A percentile compares a stretch with the other conserved stretches of the same genome.
Conservation (phyloP, 495 filamentous ascomycete species). For the Polyplosphaeria fusca region DNA sequence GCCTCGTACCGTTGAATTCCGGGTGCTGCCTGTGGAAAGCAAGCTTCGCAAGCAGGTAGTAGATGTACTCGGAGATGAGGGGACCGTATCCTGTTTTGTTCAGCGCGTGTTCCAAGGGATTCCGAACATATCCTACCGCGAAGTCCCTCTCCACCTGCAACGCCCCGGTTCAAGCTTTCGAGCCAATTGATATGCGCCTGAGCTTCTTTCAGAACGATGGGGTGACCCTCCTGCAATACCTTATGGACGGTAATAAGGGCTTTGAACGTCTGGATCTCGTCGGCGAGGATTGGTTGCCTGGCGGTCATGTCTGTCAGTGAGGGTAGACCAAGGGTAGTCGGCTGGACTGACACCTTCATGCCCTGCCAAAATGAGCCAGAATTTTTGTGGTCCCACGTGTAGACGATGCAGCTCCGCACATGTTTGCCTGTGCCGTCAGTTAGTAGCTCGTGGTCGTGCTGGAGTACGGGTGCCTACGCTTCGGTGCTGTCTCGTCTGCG, state of each 20-base stretch:
- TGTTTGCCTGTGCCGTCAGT: constrained; percentile 66
- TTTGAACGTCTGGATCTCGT: constrained; percentile 64
- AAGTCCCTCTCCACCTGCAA: constrained; percentile 73
- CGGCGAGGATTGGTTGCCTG: constrained; percentile 91
- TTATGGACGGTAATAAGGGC: constrained; percentile 70
- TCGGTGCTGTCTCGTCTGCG: constrained; percentile 87
- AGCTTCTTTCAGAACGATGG: constrained; percentile 79
- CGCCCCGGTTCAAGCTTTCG: constrained; percentile 82
- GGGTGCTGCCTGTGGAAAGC: constrained; percentile 93
- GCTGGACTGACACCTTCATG: constrained; percentile 82
- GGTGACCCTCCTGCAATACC: constrained; percentile 94
- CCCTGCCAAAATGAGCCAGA: constrained; percentile 94
- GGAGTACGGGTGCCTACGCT: constrained; percentile 57
- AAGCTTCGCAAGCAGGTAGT: constrained; percentile 88
- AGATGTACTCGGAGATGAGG: constrained; percentile 91
- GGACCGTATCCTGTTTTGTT: constrained; percentile 71
- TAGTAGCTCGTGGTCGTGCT: constrained; percentile 16
- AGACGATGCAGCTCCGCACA: constrained; percentile 96
- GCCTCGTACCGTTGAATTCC: constrained; percentile 82
- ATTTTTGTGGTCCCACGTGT: constrained; percentile 99
- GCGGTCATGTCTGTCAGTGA: constrained; percentile 2
- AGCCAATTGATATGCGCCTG: constrained; percentile 87
- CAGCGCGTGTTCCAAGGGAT: not conserved
- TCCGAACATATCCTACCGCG: constrained; percentile 50
- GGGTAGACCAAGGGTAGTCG: not conserved